Base-by-base conservation (phyloP, 176 grass and related monocot species). In the barley (Hordeum vulgare) region DNA sequence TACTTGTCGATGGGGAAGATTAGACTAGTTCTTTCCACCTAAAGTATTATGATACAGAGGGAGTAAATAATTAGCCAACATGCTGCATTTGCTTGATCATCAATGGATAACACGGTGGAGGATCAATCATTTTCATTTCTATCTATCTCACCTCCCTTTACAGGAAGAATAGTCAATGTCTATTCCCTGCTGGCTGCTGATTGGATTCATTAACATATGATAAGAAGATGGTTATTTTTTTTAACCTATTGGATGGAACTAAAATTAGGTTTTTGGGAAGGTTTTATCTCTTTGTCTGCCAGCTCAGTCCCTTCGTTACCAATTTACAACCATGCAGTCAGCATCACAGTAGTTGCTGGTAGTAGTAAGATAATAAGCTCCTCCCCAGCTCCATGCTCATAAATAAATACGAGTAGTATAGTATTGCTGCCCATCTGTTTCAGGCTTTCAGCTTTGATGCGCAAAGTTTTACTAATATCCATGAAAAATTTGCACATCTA, bases 401-500 rank as follows among this genome's bases (percentile, higher is more conserved):
- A 45, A 71, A 64, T 63, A 77, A 54, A 20, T 20, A n/a, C n/a
- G n/a, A n/a, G n/a, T n/a, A n/a, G n/a, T n/a, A n/a, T n/a, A 56
- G 24, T 58, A 31, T 23, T 9, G 25, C 71, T 57, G 34, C 34
- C 59, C 73, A 86, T 78, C 67, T 57, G 17, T 64, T 83, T 83
- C 45, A 86, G 59, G 45, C 66, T 64, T 83, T 83, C 45, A 86
- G 59, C 59, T 73, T 57, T 36, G 21, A 82, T 79, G 20, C 66
- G 66, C 59, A 75, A 29, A 75, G 1, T 66, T 66, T 44, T 80
- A 84, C 75, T 44, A 26, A 2, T 28, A 60, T 36, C 28, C 56
- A 33, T 79, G 66, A 23, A 40, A 56, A 76, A 33, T 77, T 35
- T 71, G 15, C 88, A 70, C 42, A 82, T 81, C 88, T 77, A 76